Evolutionary conservation across 495 filamentous ascomycete species (phyloP), one percentile per base, ranked within the genome.

Genomic region (Lasiosphaeria miniovina): DNA sequence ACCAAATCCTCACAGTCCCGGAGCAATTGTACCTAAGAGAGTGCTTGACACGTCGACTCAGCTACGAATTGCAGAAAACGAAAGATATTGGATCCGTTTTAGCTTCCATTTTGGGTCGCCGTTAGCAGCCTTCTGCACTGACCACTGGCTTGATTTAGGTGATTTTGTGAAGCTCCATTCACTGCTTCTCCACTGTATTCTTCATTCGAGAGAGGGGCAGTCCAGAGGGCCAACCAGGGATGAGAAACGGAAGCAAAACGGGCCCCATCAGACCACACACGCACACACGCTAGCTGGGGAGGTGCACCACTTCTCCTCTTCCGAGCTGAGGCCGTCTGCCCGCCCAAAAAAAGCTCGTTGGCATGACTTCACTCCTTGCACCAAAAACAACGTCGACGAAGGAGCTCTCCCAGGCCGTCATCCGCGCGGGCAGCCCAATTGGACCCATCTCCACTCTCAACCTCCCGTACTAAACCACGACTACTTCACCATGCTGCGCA

Each of bases 371-470:
- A 66, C 65, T 58, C 62, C 68, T 64, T 24, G 24, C 61, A 58
- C 43, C 68, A 70, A 70, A 71, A 67, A 64, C 64, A 64, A 53
- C 65, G 43, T 65, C 68, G 63, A 59, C 58, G 57, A 59, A 58
- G 52, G 57, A 67, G 64, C 56, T 59, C 62, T 66, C 69, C 43
- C 62, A 64, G 67, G 58, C 69, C 61, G 58, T 62, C 65, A 66
- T 57, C 65, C 63, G 64, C 63, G 62, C 71, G 63, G 69, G 61
- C 65, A 50, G 58, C 59, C 70, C 70, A 77, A 77, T 77, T 73
- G 69, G 66, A 68, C 69, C 65, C 59, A 73, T 75, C 75, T 76
- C 75, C 75, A 63, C 70, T 74, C 73, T 35, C 53, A 34, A 49
- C 62, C 55, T 57, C 65, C 57, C 68, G 58, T 61, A 63, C 61